These are phyloP conservation scores for Nyssa sinensis DNA, from an alignment of 148 eudicot species.

Conservation along the genomic window DNA sequence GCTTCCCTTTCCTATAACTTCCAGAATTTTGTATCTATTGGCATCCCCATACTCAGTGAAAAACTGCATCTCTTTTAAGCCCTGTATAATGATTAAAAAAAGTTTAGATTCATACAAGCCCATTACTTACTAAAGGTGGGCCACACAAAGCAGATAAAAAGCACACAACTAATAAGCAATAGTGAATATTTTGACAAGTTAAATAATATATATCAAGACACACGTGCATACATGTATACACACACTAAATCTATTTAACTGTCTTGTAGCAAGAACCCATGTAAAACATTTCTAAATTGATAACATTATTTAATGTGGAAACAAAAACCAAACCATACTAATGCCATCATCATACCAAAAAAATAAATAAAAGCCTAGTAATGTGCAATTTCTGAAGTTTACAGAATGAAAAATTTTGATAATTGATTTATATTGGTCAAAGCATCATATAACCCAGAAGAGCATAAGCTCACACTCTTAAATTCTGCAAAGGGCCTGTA, in stretches of 20 bases:
- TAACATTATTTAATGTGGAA: no score
- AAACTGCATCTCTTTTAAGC: slow-evolving; percentile 58
- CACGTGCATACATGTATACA: neutral
- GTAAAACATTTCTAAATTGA: no score
- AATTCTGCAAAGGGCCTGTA: no score
- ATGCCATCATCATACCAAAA: no score
- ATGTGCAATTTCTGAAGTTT: no score
- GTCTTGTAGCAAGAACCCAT: neutral
- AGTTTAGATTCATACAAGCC: neutral
- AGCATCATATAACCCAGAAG: neutral
- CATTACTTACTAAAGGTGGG: neutral
- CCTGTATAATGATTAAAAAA: slow-evolving; percentile 34
- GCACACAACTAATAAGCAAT: neutral
- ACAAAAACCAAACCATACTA: neutral
- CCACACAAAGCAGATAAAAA: neutral
- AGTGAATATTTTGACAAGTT: neutral
- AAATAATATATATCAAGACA: neutral
- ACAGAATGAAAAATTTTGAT: no score
- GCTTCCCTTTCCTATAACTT: slow-evolving; percentile 81
- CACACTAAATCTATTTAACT: neutral
- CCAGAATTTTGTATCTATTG: slow-evolving; percentile 75
- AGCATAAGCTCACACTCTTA: neutral
- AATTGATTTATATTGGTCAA: no score
- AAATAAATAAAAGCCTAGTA: neutral
- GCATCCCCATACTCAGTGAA: slow-evolving; percentile 87